Evolutionary conservation across 1,139 yeast genomes (phyloP).

Genomic region (Hemisphaericaspora xylanilytica): DNA sequence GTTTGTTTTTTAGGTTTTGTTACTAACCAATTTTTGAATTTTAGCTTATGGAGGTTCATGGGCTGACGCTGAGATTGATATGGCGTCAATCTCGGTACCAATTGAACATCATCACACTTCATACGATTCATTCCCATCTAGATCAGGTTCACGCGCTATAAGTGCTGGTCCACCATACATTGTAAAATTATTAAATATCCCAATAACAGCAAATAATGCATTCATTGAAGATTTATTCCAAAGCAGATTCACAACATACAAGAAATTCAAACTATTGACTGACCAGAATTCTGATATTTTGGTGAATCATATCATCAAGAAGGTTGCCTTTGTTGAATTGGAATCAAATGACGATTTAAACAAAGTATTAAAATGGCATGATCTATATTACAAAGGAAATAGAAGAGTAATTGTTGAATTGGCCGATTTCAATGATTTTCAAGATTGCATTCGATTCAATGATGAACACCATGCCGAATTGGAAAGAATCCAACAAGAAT

Average conservation of each 20-base stretch:
- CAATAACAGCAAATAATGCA: slow-evolving; percentile 36
- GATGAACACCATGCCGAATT: slow-evolving; percentile 33
- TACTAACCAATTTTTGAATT: slow-evolving; percentile 8
- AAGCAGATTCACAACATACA: slow-evolving; percentile 40
- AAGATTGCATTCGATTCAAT: slow-evolving; percentile 42
- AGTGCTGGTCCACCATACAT: slow-evolving; percentile 56
- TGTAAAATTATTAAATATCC: slow-evolving; percentile 52
- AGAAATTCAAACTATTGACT: slow-evolving; percentile 41
- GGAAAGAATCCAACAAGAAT: slow-evolving; percentile 31
- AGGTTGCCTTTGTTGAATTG: slow-evolving; percentile 64
- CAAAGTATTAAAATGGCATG: slow-evolving; percentile 47
- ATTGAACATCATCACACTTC: slow-evolving; percentile 29
- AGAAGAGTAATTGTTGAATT: slow-evolving; percentile 42
- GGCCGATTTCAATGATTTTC: slow-evolving; percentile 52
- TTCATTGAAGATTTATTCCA: slow-evolving; percentile 44
- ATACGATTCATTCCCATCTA: slow-evolving; percentile 9
- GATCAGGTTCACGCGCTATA: slow-evolving; percentile 6
- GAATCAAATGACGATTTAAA: slow-evolving; percentile 44
- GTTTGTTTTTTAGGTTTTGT: no score
- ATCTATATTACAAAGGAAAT: slow-evolving; percentile 38
- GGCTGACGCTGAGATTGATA: slow-evolving; percentile 77
- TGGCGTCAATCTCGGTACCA: slow-evolving; percentile 64
- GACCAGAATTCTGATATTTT: slow-evolving; percentile 44
- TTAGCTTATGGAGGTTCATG: slow-evolving; percentile 59
- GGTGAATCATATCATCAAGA: slow-evolving; percentile 40